Evolutionary conservation across 164 flowering plant genomes (phyloP), one percentile per base, ranked within the genome.

Genomic region (Tetracentron sinense): DNA sequence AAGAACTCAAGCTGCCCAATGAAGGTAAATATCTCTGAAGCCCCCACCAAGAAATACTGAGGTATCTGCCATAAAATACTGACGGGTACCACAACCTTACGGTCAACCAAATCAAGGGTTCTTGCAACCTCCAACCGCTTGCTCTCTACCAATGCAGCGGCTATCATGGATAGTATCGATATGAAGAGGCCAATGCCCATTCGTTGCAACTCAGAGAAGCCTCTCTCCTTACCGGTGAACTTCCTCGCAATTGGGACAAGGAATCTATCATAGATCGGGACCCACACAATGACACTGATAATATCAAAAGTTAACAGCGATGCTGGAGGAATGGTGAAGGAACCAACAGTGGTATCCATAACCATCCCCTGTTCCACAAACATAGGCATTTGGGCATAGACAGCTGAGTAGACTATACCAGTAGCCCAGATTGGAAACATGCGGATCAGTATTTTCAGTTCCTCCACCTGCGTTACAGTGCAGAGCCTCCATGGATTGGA

Each of bases 401-500:
- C 97, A 50, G 94, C 85, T 52, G 93, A 75, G 64, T 89, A 91
- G 48, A 85, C 82, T 57, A 91, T 91, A 20, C 87, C 89, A 15
- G 92, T 83, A 29, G 94, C 93, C 94, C 97, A 91, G 50, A 91
- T 83, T 30, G 97, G 97, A 62, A 91, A 84, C 97, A 91, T 88
- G 33, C 93, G 88, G 54, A 89, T 75, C 71, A 91, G 70, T 60
- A 88, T 89, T 67, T 91, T 91, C 60, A 91, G 59, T 69, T 89
- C 97, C 70, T 91, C 96, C 11, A 89, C 92, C 66, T 91, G 97
- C 0, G 96, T 91, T 26, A 91, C 84, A 19, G 97, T 87, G 83
- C 93, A 89, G 17, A 89, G 75, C 70, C 73, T 82, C 96, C 91
- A 88, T 0, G 80, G 75, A 58, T 86, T 79, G 11, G 86, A 81